These are phyloP conservation scores for Haematococcus lacustris DNA, from an alignment of 139 green algal genomes.

Conservation along the genomic window DNA sequence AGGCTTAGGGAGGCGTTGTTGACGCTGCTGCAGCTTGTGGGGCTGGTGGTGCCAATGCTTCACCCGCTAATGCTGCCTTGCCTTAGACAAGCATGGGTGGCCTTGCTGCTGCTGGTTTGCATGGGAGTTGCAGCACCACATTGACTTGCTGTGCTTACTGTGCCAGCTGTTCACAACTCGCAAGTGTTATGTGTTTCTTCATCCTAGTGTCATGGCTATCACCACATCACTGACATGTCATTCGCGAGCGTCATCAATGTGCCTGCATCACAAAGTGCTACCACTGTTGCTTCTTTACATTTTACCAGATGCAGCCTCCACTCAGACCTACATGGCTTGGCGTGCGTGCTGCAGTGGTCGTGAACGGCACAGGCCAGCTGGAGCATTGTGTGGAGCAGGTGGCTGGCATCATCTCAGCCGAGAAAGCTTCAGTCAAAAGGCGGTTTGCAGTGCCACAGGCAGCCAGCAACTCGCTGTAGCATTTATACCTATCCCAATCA, in stretches of 20 bases:
- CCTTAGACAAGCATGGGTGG: too few species aligned
- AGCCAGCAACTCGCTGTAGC: too few species aligned
- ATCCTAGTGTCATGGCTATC: background rate
- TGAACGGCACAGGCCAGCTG: constrained; percentile 76
- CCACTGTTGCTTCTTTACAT: background rate
- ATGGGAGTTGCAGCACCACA: background rate
- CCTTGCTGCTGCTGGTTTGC: background rate
- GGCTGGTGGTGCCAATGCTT: too few species aligned
- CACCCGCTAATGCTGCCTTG: too few species aligned
- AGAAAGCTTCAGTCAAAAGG: constrained; percentile 40
- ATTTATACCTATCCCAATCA: too few species aligned
- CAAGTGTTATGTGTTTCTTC: background rate
- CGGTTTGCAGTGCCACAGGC: too few species aligned
- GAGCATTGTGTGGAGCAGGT: constrained; percentile 69
- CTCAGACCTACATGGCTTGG: background rate
- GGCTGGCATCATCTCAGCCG: constrained; percentile 76
- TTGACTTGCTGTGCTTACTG: background rate
- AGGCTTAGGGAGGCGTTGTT: background rate
- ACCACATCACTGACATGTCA: background rate
- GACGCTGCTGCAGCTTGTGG: background rate
- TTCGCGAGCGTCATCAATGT: background rate
- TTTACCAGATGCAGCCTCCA: background rate
- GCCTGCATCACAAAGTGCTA: background rate
- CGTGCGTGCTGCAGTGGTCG: constrained; percentile 60
- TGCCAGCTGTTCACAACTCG: background rate